These are phyloP conservation scores for Prunus dulcis DNA, from an alignment of 306 rosid genomes.

Conservation along the genomic window DNA sequence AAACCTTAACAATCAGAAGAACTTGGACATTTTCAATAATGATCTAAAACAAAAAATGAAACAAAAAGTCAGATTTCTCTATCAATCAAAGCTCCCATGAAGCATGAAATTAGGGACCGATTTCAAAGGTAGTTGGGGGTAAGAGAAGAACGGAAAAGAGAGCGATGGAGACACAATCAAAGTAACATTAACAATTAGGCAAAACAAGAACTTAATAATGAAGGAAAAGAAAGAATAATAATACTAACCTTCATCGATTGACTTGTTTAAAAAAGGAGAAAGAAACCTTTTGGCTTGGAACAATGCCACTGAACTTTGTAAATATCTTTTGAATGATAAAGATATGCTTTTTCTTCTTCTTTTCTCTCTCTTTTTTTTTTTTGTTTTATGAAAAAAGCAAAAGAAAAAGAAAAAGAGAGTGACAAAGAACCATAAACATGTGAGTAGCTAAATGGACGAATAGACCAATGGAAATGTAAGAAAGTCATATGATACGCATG, in stretches of 20 bases:
- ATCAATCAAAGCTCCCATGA: not conserved
- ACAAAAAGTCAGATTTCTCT: not conserved
- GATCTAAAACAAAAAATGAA: not conserved
- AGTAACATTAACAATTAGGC: not conserved
- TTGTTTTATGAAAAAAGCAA: not conserved
- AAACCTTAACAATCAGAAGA: not conserved
- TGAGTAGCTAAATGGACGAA: conserved; percentile 18
- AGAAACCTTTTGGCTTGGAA: not conserved
- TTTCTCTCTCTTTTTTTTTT: conserved; percentile 12
- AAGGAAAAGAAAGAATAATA: not conserved
- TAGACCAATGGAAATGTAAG: conserved; percentile 3
- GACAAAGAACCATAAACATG: conserved; percentile 22
- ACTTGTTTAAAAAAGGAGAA: not conserved
- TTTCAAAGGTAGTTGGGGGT: no score
- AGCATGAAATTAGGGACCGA: no score
- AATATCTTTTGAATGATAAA: conserved; percentile 7
- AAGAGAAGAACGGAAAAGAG: not conserved
- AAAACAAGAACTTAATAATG: not conserved
- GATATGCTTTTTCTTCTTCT: not conserved
- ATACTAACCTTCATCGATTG: conserved; percentile 6
- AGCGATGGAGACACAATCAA: not conserved
- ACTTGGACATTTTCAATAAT: conserved; percentile 6
- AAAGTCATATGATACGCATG: conserved; percentile 26
- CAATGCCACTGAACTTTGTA: not conserved
- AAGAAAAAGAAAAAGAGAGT: conserved; percentile 7